Base-by-base conservation (phyloP, 2,329 filamentous ascomycete species). In the Penicillium sp. region DNA sequence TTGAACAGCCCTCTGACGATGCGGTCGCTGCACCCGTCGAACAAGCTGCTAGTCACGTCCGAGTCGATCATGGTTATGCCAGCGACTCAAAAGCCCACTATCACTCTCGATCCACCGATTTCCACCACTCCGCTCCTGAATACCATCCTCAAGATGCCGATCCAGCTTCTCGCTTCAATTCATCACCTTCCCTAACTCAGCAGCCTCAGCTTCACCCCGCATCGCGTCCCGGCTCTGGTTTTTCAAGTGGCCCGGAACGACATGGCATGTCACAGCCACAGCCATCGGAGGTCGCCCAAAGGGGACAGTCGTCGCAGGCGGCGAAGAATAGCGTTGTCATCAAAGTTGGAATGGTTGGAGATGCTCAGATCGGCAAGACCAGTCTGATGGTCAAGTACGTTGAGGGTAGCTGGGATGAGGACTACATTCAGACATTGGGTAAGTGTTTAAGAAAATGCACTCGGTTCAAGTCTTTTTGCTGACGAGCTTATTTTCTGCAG, bases 311-410 rank as follows among this genome's bases (percentile, higher is more conserved):
- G 9, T 68, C 78, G 2, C 73, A 71, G 50, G 69, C 77, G 21
- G 71, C 73, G 43, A 81, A 80, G 68, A 81, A 79, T 61, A 88
- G 84, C 68, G 95, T 99, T 37, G 95, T 99, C 56, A 98, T 99
- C 82, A 99, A 99, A 79, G 95, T 99, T 51, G 95, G 95, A 71
- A 99, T 99, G 95, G 95, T 99, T 46, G 95, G 95, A 47, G 95
- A 99, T 79, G 95, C 95, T 56, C 95, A 99, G 78, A 99, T 99
- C 67, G 95, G 95, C 72, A 99, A 99, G 84, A 99, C 95, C 19
- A 97, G 93, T 63, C 79, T 99, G 73, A 99, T 99, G 95, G 95
- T 99, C 71, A 99, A 99, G 77, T 99, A 99, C 72, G 95, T 99
- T 55, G 95, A 99, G 79, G 95, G 95, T 58, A 97, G 93, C 77